A percentile compares a stretch with the other conserved stretches of the same genome.
phyloP scores from a whole-genome alignment of 768 basidiomycete species.

The Auriscalpium microsporum region DNA sequence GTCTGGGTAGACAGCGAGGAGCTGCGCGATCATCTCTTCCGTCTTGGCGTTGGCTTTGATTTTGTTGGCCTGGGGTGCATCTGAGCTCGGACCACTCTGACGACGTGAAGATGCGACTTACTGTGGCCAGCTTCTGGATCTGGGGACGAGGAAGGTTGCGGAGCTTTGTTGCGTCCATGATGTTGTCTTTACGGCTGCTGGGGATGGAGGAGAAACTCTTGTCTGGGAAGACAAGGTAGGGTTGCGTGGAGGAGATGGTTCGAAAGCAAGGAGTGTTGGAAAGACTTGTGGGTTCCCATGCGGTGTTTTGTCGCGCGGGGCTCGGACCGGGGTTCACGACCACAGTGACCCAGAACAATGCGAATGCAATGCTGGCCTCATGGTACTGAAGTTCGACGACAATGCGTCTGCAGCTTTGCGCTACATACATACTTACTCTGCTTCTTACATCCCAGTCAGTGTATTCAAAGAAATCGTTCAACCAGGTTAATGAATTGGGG shows the following conservation, averaged over 20 bases:
- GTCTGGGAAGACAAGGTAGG: not conserved
- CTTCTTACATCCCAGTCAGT: too few relatives aligned
- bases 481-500: not conserved
- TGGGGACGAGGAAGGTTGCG: not conserved
- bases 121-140: not conserved
- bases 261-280: not conserved
- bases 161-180: not conserved
- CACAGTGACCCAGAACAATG: not conserved
- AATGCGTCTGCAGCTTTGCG: not conserved
- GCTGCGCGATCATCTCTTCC: not conserved
- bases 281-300: not conserved
- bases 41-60: conserved; percentile 2
- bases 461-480: too few relatives aligned
- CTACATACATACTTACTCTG: not conserved
- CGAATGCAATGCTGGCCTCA: not conserved
- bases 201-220: not conserved
- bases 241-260: not conserved
- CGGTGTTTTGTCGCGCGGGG: not conserved
- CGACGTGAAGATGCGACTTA: not conserved
- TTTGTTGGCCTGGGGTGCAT: not conserved
- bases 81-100: not conserved
- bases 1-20: not conserved
- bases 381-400: not conserved
- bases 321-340: not conserved
- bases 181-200: not conserved